A percentile compares a stretch with the other conserved stretches of the same genome.
Conservation (phyloP, 2,329 filamentous ascomycete species). For the Pseudogymnoascus sp. region DNA sequence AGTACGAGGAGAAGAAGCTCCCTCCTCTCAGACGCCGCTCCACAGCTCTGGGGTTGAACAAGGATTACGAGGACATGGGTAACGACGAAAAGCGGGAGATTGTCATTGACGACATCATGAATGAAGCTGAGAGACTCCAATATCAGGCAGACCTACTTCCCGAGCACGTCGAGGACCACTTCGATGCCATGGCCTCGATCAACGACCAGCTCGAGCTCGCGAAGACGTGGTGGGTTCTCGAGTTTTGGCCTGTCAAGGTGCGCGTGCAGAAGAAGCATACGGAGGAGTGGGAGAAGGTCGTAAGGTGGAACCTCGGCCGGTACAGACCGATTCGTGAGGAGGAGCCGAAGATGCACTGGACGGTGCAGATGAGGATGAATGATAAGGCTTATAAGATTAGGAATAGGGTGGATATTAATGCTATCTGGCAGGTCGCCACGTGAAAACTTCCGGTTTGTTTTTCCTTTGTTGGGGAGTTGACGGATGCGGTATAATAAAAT, state of each 20-base stretch:
- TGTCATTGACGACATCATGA: neutral
- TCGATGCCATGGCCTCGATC: constrained; percentile 32
- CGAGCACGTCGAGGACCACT: constrained; percentile 35
- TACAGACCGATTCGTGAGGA: constrained; percentile 30
- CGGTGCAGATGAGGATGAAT: constrained; percentile 30
- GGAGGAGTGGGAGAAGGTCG: constrained; percentile 31
- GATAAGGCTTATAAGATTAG: constrained; percentile 29
- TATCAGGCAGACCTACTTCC: constrained; percentile 24
- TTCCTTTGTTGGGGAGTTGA: neutral
- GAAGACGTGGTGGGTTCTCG: constrained; percentile 36
- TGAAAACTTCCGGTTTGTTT: neutral
- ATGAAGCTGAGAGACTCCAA: constrained; percentile 8
- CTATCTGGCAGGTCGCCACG: constrained; percentile 26
- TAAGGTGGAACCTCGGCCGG: constrained; percentile 31
- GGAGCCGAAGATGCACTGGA: constrained; percentile 36
- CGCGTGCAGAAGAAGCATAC: constrained; percentile 25
- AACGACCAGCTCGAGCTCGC: constrained; percentile 33
- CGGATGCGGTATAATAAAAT: neutral
- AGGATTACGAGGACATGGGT: constrained; percentile 19
- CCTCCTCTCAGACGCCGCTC: constrained; percentile 27
- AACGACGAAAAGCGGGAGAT: constrained; percentile 10
- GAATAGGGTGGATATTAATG: constrained; percentile 23
- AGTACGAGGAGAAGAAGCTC: constrained; percentile 27
- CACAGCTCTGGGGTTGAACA: constrained; percentile 23
- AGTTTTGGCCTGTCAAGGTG: constrained; percentile 35